A percentile compares a stretch with the other conserved stretches of the same genome.
Conservation (phyloP, 768 basidiomycete genomes). For the Pholiota microspora region DNA sequence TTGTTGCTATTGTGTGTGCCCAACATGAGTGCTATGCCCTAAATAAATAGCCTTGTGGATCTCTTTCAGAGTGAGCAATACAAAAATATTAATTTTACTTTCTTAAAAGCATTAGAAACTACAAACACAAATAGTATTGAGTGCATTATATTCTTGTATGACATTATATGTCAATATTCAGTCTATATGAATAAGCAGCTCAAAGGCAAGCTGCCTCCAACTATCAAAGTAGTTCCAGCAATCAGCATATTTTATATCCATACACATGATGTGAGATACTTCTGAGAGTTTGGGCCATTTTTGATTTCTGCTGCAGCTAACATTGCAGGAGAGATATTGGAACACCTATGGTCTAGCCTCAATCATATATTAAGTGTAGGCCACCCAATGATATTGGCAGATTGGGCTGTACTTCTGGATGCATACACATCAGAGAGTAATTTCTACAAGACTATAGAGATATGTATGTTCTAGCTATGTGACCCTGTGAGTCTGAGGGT, state of each 20-base stretch:
- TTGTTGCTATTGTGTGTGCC: conserved; percentile 17
- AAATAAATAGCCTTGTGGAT: conserved; percentile 17
- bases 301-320: not conserved
- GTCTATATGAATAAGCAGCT: conserved; percentile 5
- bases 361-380: not conserved
- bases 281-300: not conserved
- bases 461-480: not conserved
- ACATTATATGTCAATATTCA: conserved; percentile 20
- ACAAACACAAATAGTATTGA: conserved; percentile 5
- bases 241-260: not conserved
- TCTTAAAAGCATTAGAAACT: conserved; percentile 12
- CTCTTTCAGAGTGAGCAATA: conserved; percentile 25
- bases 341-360: not conserved
- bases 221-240: not conserved
- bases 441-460: not conserved
- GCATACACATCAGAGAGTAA: not conserved
- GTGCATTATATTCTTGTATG: conserved; percentile 13
- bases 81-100: conserved; percentile 23
- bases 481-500: not conserved
- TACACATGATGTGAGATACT: not conserved
- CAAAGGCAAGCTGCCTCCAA: not conserved
- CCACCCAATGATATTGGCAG: not conserved
- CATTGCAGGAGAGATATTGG: not conserved
- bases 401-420: not conserved
- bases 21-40: conserved; percentile 21